Base-by-base conservation (phyloP, 306 rosid genomes). In the Rosa rugosa region DNA sequence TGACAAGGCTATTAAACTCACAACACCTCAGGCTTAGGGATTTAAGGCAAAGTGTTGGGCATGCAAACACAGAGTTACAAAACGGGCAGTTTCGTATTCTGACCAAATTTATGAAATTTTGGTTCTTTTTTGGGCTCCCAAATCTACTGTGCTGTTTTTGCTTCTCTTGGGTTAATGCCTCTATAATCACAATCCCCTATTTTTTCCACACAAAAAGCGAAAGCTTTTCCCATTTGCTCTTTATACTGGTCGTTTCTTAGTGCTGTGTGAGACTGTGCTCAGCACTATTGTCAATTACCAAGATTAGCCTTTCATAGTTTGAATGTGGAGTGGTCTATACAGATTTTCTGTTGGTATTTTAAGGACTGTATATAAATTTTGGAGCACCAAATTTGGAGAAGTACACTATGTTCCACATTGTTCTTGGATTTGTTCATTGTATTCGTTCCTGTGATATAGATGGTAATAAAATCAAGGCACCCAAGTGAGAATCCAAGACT, bases 1-100 rank as follows among this genome's bases (percentile, higher is more conserved):
- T 54, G 54, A 57, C 56, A 80, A 67, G 77, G 27, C 46, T 31
- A 56, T 25, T 65, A 75, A 77, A 69, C 84, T 47, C 73, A 74
- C 66, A 51, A 50, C 66, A 78, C 69, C 53, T 74, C 3, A 31
- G 83, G 41, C 56, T 79, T 76, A 66, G 77, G 82, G 86, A 53
- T 77, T 78, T 75, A 13, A 67, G 75, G 80, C 89, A 16, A 76
- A 64, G 81, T 80, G 86, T 78, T 78, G 54, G 72, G 75, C 91
- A 86, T 87, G 91, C 94, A 88, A 80, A 49, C 85, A 69, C 16
- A 82, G 64, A 47, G 23, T 27, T 44, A 42, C 70, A 84, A 79
- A 54, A 73, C 1, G 11, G 83, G 71, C 79, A 77, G 79, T 76
- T 81, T 73, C 79, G 79, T 80, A 82, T 75, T 84, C 84, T 53